Conservation (phyloP, 1,139 yeast genomes). For the Saccharomyces hybrid region DNA sequence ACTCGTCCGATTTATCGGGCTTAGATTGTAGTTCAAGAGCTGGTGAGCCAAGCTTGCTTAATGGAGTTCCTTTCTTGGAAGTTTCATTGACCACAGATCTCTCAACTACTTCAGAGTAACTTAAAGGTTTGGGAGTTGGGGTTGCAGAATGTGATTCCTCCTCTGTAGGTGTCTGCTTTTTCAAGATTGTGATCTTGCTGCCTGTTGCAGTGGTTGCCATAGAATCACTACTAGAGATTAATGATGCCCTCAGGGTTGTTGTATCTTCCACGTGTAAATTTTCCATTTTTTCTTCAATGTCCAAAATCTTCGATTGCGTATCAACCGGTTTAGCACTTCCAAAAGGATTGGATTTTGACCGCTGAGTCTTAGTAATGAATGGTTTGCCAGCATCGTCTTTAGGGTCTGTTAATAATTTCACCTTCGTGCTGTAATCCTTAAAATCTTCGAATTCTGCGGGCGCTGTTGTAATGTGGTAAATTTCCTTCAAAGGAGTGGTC, state of each 20-base stretch:
- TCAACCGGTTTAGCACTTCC: slow-evolving; percentile 51
- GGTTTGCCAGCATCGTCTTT: slow-evolving; percentile 24
- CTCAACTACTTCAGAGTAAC: slow-evolving; percentile 24
- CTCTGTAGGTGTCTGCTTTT: slow-evolving; percentile 12
- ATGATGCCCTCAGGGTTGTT: slow-evolving; percentile 44
- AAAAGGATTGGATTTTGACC: slow-evolving; percentile 43
- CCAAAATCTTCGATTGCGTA: slow-evolving; percentile 39
- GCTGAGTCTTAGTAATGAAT: slow-evolving; percentile 21
- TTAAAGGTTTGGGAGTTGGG: slow-evolving; percentile 15
- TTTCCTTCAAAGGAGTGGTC: slow-evolving; percentile 24
- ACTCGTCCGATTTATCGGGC: slow-evolving; percentile 2
- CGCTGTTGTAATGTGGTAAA: slow-evolving; percentile 22
- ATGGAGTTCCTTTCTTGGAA: slow-evolving; percentile 2
- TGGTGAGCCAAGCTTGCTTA: slow-evolving; percentile 10
- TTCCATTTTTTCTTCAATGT: slow-evolving; percentile 42
- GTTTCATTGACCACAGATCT: slow-evolving; percentile 21
- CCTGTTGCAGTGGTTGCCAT: slow-evolving; percentile 6
- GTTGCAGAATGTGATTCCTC: slow-evolving; percentile 9
- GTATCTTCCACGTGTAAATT: slow-evolving; percentile 42
- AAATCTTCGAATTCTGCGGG: slow-evolving; percentile 28
- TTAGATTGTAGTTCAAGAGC: slow-evolving; percentile 5
- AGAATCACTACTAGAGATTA: slow-evolving; percentile 8
- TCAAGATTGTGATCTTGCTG: slow-evolving; percentile 13
- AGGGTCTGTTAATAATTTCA: slow-evolving; percentile 18
- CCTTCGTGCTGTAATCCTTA: slow-evolving; percentile 25